Base-by-base conservation (phyloP, 2,329 filamentous ascomycete genomes). In the Dendryphion nanum region DNA sequence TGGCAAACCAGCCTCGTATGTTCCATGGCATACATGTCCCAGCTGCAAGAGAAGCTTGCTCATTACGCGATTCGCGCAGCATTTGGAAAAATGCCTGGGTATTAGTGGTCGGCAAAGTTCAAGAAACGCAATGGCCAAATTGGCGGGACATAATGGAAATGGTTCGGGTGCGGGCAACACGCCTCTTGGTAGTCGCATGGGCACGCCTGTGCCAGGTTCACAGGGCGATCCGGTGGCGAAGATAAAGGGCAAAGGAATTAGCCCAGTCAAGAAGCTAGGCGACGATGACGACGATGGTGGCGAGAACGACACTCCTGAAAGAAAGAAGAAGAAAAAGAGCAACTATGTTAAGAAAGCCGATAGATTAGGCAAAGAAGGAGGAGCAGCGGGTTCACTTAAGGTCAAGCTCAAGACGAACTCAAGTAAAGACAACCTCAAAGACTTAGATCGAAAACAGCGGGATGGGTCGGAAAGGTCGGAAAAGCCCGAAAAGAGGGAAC, bases 11-110 rank as follows among this genome's bases (percentile, higher is more conserved):
- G 65, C 65, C 6, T 58, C 50, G 26, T 75, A 76, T 49, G 70
- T 75, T 3, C 72, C 72, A 1, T 76, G 72, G 72, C 72, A 76
- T 42, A 76, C 72, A 8, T 82, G 78, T 57, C 78, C 77, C 7
- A 76, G 75, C 46, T 82, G 78, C 54, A 80, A 80, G 46, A 72
- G 79, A 19, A 80, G 78, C 56, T 66, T 81, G 49, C 73, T 80
- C 41, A 79, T 81, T 47, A 81, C 75, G 18, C 70, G 78, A 33
- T 78, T 81, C 35, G 77, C 78, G 13, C 77, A 79, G 53, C 78
- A 82, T 54, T 54, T 82, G 37, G 78, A 82, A 47, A 77, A 79
- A 44, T 82, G 78, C 47, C 67, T 82, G 47, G 77, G 77, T 17
- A 71, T 80, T 18, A 74, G 71, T 15, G 78, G 78, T 2, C 66